phyloP scores from a whole-genome alignment of 805 yeast genomes.

The Lachancea cidri region DNA sequence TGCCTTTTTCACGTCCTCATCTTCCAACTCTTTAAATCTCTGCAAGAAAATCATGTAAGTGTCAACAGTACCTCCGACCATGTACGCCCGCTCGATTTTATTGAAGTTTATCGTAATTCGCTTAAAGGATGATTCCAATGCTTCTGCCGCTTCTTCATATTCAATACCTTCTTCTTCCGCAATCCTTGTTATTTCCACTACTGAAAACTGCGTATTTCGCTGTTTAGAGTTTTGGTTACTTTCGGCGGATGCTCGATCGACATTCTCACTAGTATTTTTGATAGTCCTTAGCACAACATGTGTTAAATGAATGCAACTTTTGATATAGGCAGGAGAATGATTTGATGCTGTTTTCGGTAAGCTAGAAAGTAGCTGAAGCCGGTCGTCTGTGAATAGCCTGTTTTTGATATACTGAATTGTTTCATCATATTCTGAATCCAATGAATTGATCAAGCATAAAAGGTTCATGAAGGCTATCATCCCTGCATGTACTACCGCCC shows the following conservation, averaged over 20 bases:
- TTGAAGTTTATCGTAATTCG: slow-evolving; percentile 20
- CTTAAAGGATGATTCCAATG: slow-evolving; percentile 11
- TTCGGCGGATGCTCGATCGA: neutral
- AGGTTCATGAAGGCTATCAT: slow-evolving; percentile 64
- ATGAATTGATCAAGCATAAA: slow-evolving; percentile 39
- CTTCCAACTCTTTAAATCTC: slow-evolving; percentile 56
- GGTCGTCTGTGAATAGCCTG: slow-evolving; percentile 63
- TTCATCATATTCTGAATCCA: slow-evolving; percentile 37
- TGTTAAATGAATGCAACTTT: slow-evolving; percentile 57
- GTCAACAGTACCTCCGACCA: slow-evolving; percentile 52
- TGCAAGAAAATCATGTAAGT: slow-evolving; percentile 60
- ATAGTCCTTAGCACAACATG: slow-evolving; percentile 50
- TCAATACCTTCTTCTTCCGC: slow-evolving; percentile 33
- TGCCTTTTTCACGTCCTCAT: slow-evolving; percentile 55
- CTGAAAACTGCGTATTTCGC: too few species aligned
- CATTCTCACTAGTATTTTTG: too few species aligned
- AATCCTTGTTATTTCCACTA: slow-evolving; percentile 29
- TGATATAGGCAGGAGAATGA: slow-evolving; percentile 58
- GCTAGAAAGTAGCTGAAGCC: slow-evolving; percentile 47
- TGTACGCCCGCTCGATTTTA: slow-evolving; percentile 20
- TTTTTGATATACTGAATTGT: slow-evolving; percentile 55
- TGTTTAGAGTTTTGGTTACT: slow-evolving; percentile 2
- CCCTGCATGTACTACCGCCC: slow-evolving; percentile 63
- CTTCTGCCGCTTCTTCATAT: slow-evolving; percentile 32
- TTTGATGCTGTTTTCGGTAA: slow-evolving; percentile 61